Conservation (phyloP, 257 asterid species). For the Leptodermis oblonga region DNA sequence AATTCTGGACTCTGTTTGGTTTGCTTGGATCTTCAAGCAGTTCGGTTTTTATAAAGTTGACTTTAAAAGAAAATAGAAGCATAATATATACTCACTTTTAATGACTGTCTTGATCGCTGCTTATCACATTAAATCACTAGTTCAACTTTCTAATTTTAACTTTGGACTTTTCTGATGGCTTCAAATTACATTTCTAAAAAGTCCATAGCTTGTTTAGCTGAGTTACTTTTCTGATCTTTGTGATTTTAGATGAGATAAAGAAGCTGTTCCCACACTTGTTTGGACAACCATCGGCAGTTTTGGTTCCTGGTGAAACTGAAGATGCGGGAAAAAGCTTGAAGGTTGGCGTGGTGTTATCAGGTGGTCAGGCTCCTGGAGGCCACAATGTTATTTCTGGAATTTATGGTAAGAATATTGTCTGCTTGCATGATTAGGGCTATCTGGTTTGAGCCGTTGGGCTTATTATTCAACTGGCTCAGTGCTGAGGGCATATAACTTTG, state of each 20-base stretch:
- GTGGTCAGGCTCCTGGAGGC: conserved; percentile 99
- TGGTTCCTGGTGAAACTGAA: conserved; percentile 59
- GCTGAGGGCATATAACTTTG: background rate
- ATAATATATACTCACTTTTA: background rate
- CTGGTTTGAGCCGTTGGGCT: background rate
- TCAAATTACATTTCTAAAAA: background rate
- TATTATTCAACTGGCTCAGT: background rate
- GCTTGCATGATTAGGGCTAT: background rate
- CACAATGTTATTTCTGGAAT: conserved; percentile 97
- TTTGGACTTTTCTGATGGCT: background rate
- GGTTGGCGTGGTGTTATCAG: conserved; percentile 92
- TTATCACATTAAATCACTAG: background rate
- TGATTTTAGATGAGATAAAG: conserved; percentile 75
- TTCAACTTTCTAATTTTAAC: background rate
- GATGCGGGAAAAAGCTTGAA: conserved; percentile 41
- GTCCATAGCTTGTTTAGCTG: background rate
- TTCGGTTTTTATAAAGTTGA: background rate
- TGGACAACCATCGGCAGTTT: conserved; percentile 85
- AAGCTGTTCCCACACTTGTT: conserved; percentile 76
- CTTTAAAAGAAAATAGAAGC: background rate
- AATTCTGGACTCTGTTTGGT: no score
- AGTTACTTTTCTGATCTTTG: conserved; percentile 5
- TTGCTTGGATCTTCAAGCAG: background rate
- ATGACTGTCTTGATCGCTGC: background rate
- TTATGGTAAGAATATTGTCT: conserved; percentile 48